Base-by-base conservation (phyloP, 1,284 basidiomycete species). In the Apiotrichum brassicae region DNA sequence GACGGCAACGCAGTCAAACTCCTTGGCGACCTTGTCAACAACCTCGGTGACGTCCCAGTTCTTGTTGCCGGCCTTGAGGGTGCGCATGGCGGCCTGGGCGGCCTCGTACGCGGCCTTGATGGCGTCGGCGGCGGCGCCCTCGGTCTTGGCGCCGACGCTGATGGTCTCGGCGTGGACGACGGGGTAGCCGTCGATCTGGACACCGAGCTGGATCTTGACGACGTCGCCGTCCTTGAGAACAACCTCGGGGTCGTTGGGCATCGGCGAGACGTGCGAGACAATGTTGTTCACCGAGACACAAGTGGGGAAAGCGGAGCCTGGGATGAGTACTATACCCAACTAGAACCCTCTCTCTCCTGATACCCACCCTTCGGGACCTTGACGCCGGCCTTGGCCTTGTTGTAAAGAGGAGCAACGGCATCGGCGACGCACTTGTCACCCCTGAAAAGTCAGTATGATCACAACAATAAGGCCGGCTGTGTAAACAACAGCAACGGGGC, bases 41-140 rank as follows among this genome's bases (percentile, higher is more conserved):
- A 83, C 82, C 48, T 97, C 91, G 42, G 90, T 94, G 49, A 98
- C 85, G 42, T 84, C 81, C 85, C 89, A 95, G 78, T 97, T 97
- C 77, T 89, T 92, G 76, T 85, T 87, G 46, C 90, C 91, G 43
- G 83, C 84, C 73, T 91, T 91, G 64, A 94, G 76, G 42, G 85
- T 78, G 56, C 89, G 81, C 85, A 87, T 84, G 42, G 90, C 92
- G 46, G 85, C 80, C 76, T 98, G 93, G 22, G 91, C 86, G 16
- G 92, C 94, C 57, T 83, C 81, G 80, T 86, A 92, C 26, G 94
- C 94, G 18, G 95, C 95, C 73, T 87, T 86, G 73, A 98, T 76
- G 42, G 85, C 90, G 68, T 97, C 92, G 42, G 93, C 94, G 24
- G 83, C 82, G 52, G 84, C 77, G 45, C 90, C 94, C 12, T 86